phyloP scores from a whole-genome alignment of 768 basidiomycete genomes.

The Tulasnella sp. region DNA sequence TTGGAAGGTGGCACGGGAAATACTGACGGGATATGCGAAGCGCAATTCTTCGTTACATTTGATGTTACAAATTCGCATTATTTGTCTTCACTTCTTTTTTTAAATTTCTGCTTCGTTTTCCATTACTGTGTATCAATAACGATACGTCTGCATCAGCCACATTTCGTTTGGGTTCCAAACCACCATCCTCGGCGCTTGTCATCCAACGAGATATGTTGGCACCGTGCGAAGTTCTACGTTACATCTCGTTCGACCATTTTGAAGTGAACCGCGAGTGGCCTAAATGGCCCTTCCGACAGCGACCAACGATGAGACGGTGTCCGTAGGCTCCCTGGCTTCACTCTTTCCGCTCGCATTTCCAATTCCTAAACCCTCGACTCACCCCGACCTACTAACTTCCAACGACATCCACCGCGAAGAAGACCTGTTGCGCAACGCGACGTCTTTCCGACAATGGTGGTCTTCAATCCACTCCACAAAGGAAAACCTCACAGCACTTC shows the following conservation, averaged over 20 bases:
- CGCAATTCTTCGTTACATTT: no score
- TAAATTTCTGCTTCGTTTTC: no score
- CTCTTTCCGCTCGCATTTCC: slow-evolving; percentile 80
- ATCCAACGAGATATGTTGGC: no score
- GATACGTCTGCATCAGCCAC: no score
- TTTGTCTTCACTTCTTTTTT: no score
- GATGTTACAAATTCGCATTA: no score
- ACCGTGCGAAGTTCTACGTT: no score
- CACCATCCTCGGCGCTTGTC: no score
- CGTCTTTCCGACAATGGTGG: slow-evolving; percentile 90
- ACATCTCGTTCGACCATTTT: no score
- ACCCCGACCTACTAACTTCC: slow-evolving; percentile 59
- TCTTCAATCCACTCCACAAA: slow-evolving; percentile 63
- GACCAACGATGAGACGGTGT: slow-evolving; percentile 32
- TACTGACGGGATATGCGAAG: slow-evolving; percentile 3
- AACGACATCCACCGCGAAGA: slow-evolving; percentile 83
- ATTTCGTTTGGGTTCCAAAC: no score
- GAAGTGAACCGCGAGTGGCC: no score
- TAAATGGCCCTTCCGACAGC: neutral
- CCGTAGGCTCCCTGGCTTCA: slow-evolving; percentile 40
- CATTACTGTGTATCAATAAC: no score
- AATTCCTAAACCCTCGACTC: slow-evolving; percentile 64
- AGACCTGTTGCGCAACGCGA: slow-evolving; percentile 81
- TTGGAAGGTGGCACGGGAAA: slow-evolving; percentile 4
- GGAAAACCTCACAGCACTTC: slow-evolving; percentile 46